Percentiles rank a stretch among this genome's conserved stretches.
These are phyloP conservation scores for Rhizophagus sp. DNA, from an alignment of 192 early-diverging fungal species.

Conservation along the genomic window DNA sequence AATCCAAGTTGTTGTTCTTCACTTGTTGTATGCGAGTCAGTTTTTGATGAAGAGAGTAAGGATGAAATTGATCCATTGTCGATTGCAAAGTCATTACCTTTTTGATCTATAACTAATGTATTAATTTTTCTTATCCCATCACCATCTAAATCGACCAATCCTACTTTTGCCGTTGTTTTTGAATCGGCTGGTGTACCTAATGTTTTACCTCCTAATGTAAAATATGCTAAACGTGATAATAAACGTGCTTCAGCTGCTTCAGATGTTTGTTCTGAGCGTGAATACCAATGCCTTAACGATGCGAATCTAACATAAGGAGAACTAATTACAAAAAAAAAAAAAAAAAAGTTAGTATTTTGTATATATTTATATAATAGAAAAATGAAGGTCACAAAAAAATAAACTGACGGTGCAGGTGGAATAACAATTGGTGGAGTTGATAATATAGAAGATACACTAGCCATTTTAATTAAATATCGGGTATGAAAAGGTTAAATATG, in stretches of 20 bases:
- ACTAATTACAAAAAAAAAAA: neutral
- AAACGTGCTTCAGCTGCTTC: slow-evolving; percentile 60
- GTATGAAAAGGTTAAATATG: too few relatives aligned
- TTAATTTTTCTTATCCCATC: slow-evolving; percentile 54
- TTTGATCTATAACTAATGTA: slow-evolving; percentile 61
- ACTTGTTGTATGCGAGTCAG: slow-evolving; percentile 25
- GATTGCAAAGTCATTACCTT: slow-evolving; percentile 28
- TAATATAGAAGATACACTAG: neutral
- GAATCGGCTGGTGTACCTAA: slow-evolving; percentile 26
- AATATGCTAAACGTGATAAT: slow-evolving; percentile 55
- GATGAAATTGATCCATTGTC: slow-evolving; percentile 16
- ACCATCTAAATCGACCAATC: slow-evolving; percentile 54
- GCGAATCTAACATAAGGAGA: slow-evolving; percentile 27
- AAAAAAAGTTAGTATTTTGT: neutral
- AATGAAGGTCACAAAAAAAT: neutral
- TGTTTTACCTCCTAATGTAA: slow-evolving; percentile 43
- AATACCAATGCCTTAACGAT: slow-evolving; percentile 38
- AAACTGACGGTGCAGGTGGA: slow-evolving; percentile 21
- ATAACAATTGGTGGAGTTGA: neutral
- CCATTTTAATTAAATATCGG: neutral
- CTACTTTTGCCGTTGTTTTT: slow-evolving; percentile 50
- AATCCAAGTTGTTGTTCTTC: slow-evolving; percentile 37
- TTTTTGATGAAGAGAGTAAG: neutral
- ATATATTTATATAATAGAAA: neutral
- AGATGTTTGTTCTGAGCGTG: slow-evolving; percentile 42